A percentile compares a stretch with the other conserved stretches of the same genome.
Conservation (phyloP, 164 flowering plant genomes). For the Sextonia rubra region DNA sequence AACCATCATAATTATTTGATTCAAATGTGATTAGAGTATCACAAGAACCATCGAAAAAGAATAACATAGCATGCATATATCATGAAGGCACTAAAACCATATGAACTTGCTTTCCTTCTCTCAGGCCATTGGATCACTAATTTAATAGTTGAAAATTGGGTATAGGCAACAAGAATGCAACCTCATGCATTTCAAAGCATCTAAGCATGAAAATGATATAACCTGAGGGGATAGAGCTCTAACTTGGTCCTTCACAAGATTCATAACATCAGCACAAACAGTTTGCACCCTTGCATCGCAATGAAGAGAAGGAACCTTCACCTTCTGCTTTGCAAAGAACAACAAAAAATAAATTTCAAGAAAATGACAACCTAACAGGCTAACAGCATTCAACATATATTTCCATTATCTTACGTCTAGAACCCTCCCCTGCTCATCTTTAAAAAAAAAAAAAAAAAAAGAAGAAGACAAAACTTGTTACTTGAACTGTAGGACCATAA, state of each 20-base stretch:
- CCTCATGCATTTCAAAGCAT: not conserved
- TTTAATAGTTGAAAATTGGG: not conserved
- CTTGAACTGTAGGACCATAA: not conserved
- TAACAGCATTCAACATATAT: not conserved
- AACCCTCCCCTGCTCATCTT: not conserved
- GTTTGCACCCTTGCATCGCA: conserved; percentile 90
- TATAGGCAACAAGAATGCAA: not conserved
- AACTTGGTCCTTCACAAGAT: conserved; percentile 46
- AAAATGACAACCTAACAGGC: not conserved
- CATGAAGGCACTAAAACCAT: not conserved
- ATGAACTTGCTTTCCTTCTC: not conserved
- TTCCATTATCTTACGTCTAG: not conserved
- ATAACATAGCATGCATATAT: too few relatives aligned
- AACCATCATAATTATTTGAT: too few relatives aligned
- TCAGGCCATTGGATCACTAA: not conserved
- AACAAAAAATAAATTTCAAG: not conserved
- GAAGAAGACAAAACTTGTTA: not conserved
- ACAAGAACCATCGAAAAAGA: too few relatives aligned
- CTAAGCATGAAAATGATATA: not conserved
- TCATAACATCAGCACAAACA: conserved; percentile 80
- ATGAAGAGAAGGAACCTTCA: conserved; percentile 67
- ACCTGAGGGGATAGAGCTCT: conserved; percentile 83
- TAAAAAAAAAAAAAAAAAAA: not conserved
- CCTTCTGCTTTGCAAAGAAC: conserved; percentile 74
- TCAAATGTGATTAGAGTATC: too few relatives aligned